A percentile compares a stretch with the other conserved stretches of the same genome.
phyloP scores from a whole-genome alignment of 1,139 yeast genomes.

The Geotrichum citri-aurantii region DNA sequence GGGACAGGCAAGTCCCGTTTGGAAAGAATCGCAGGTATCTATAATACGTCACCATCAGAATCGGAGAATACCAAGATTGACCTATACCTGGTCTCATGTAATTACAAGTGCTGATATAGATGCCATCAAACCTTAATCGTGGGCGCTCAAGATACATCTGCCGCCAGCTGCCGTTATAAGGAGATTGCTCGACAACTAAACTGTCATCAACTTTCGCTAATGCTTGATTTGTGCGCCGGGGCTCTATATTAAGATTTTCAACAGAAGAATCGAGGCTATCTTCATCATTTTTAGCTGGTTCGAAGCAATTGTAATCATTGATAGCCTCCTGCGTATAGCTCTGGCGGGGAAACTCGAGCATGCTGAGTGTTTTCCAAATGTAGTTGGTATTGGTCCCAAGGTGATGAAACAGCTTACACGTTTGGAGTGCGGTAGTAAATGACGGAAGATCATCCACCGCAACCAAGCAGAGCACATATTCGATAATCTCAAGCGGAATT shows the following conservation, averaged over 20 bases:
- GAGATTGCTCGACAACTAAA: not conserved
- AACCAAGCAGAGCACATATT: slow-evolving; percentile 49
- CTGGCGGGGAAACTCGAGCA: slow-evolving; percentile 54
- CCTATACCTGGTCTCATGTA: slow-evolving; percentile 76
- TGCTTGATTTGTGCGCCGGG: not conserved
- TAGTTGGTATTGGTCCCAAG: slow-evolving; percentile 53
- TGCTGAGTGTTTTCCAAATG: slow-evolving; percentile 55
- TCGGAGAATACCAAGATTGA: slow-evolving; percentile 68
- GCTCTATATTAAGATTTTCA: not conserved
- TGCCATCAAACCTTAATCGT: slow-evolving; percentile 70
- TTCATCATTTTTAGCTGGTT: not conserved
- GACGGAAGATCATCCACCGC: slow-evolving; percentile 49
- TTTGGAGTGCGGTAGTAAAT: slow-evolving; percentile 59
- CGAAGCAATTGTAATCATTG: slow-evolving; percentile 3
- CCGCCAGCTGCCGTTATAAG: slow-evolving; percentile 35
- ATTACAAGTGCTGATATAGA: slow-evolving; percentile 79
- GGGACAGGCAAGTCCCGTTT: slow-evolving; percentile 56
- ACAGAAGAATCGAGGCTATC: not conserved
- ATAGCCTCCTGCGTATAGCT: slow-evolving; percentile 27
- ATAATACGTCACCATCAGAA: slow-evolving; percentile 80
- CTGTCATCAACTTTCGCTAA: not conserved
- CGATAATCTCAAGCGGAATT: slow-evolving; percentile 62
- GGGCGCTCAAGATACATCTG: slow-evolving; percentile 50
- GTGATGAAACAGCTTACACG: slow-evolving; percentile 57
- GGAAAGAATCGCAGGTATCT: slow-evolving; percentile 76